Evolutionary conservation across 2,329 filamentous ascomycete species (phyloP), one percentile per base, ranked within the genome.

Genomic region (Fusarium decemcellulare): DNA sequence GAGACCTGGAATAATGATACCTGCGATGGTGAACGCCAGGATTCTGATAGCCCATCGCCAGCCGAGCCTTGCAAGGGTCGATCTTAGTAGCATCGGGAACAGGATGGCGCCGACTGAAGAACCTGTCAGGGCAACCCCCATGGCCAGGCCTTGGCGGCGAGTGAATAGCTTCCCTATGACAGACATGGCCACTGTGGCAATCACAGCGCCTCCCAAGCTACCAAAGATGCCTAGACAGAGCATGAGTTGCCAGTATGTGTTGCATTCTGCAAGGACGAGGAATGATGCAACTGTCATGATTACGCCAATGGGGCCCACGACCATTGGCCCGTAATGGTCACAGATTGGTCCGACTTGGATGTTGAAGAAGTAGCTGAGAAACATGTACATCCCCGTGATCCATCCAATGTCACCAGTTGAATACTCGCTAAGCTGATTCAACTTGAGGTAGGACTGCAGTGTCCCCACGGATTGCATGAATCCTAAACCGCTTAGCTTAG

Each of bases 311-410:
- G 81, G 68, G 0, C 79, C 72, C 11, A 85, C 72, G 16, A 77
- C 61, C 14, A 77, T 75, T 0, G 83, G 80, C 0, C 83, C 84
- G 54, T 84, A 83, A 0, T 76, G 76, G 59, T 85, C 83, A 61
- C 84, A 82, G 2, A 85, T 58, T 4, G 83, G 83, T 0, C 83
- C 82, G 8, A 82, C 77, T 70, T 83, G 82, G 8, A 85, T 80
- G 3, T 80, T 81, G 2, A 83, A 74, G 16, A 81, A 78, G 0
- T 84, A 68, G 0, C 78, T 76, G 1, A 85, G 67, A 37, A 82
- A 84, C 9, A 80, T 78, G 34, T 83, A 79, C 2, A 84, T 66
- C 0, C 82, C 81, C 0, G 80, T 78, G 51, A 85, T 84, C 83
- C 83, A 85, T n/a, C 82, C 83, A 0, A 85, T 76, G 47, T 84